These are phyloP conservation scores for Rubia peregrina DNA, from an alignment of 305 asterid genomes.

Conservation along the genomic window DNA sequence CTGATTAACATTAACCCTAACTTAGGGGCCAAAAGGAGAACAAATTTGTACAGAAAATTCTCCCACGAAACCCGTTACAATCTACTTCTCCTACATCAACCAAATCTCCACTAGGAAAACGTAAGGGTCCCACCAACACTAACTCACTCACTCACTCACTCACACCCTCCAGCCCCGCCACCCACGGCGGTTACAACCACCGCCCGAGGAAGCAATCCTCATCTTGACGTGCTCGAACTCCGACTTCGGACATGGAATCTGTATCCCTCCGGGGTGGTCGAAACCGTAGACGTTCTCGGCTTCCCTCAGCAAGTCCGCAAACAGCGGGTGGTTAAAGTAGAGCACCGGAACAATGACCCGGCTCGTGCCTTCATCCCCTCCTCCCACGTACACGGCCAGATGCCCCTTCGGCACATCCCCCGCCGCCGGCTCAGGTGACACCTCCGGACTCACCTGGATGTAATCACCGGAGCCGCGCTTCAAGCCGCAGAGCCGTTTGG, in stretches of 20 bases:
- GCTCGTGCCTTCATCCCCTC: constrained; percentile 34
- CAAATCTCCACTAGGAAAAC: neutral
- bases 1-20: too few relatives aligned
- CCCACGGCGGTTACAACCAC: constrained; percentile 17
- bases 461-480: constrained; percentile 17
- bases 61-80: neutral
- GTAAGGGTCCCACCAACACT: neutral
- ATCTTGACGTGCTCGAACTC: constrained; percentile 44
- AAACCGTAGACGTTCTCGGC: constrained; percentile 57
- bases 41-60: neutral
- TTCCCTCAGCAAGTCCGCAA: constrained; percentile 40
- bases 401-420: constrained; percentile 41
- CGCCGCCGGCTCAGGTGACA: neutral
- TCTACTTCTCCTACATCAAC: neutral
- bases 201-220: constrained; percentile 43
- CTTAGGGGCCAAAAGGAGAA: too few relatives aligned
- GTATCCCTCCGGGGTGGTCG: constrained; percentile 59
- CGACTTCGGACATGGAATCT: constrained; percentile 61
- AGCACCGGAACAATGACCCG: constrained; percentile 62
- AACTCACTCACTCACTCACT: too few relatives aligned
- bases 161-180: constrained; percentile 19
- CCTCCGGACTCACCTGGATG: constrained; percentile 27
- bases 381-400: constrained; percentile 66
- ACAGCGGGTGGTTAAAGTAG: constrained; percentile 55
- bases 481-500: constrained; percentile 9